These are phyloP conservation scores for Penicillium herquei DNA, from an alignment of 495 filamentous ascomycete species.

Conservation along the genomic window DNA sequence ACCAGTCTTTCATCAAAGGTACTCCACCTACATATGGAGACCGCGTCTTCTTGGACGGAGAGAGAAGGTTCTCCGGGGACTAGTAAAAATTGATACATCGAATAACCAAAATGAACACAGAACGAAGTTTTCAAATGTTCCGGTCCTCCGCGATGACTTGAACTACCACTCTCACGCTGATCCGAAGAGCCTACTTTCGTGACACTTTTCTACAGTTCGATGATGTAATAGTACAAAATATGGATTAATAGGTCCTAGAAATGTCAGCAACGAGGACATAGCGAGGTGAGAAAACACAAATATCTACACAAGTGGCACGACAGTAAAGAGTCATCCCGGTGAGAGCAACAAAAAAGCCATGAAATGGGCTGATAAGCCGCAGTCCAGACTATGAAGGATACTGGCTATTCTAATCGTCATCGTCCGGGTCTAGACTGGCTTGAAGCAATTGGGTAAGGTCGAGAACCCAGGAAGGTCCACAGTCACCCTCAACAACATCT, in stretches of 20 bases:
- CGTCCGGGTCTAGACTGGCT: too few species aligned
- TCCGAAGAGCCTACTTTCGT: not conserved
- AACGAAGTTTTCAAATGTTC: not conserved
- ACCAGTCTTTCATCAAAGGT: not conserved
- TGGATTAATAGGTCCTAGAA: too few species aligned
- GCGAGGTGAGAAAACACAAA: not conserved
- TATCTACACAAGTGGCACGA: not conserved
- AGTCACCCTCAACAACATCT: too few species aligned
- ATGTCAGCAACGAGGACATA: not conserved
- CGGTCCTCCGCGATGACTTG: not conserved
- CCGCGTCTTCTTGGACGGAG: not conserved
- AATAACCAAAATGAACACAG: not conserved
- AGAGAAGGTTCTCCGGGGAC: not conserved
- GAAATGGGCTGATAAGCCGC: not conserved
- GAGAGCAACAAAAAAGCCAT: not conserved
- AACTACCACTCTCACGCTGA: not conserved
- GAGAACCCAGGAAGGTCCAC: too few species aligned
- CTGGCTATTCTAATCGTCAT: too few species aligned
- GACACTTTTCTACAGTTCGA: not conserved
- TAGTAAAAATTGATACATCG: not conserved
- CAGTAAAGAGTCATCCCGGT: not conserved
- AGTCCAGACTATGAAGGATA: not conserved
- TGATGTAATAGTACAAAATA: too few species aligned
- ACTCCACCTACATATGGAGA: not conserved
- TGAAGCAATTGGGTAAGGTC: too few species aligned